phyloP scores from a whole-genome alignment of 352 stramenopile species.

The Globisporangium barbulae region DNA sequence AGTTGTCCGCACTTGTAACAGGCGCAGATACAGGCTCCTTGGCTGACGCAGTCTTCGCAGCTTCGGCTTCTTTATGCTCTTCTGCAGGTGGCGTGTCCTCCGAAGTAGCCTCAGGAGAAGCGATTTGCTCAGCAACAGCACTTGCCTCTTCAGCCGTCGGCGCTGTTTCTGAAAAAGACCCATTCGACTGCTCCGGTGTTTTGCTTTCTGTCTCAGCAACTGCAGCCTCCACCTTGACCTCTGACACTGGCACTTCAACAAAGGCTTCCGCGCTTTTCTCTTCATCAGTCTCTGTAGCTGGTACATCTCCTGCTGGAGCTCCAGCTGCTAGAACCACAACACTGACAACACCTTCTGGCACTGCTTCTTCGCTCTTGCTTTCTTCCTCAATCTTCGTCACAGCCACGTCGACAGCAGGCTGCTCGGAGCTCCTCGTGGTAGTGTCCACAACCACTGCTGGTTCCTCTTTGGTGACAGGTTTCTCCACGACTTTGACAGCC shows the following conservation, averaged over 20 bases:
- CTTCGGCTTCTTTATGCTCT: constrained; percentile 17
- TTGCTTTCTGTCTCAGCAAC: background rate
- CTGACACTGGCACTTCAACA: background rate
- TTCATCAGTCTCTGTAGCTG: background rate
- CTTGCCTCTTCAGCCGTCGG: background rate
- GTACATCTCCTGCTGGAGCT: background rate
- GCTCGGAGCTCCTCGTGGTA: background rate
- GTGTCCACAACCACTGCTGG: background rate
- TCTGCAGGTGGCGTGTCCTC: background rate
- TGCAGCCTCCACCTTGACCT: constrained; percentile 1
- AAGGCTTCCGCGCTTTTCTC: background rate
- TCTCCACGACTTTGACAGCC: background rate
- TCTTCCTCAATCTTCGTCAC: constrained; percentile 6
- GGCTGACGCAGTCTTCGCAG: constrained; percentile 9
- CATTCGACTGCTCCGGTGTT: background rate
- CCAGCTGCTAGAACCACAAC: background rate
- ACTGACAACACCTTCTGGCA: background rate
- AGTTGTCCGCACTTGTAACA: constrained; percentile 1
- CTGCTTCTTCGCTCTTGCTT: constrained; percentile 7
- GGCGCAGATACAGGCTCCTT: background rate
- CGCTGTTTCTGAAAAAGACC: background rate
- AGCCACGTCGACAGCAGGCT: background rate
- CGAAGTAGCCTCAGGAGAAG: background rate
- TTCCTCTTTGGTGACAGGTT: constrained; percentile 1
- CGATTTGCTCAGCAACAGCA: constrained; percentile 3